phyloP scores from a whole-genome alignment of 441 rosid species.

The Erysimum cheiri region DNA sequence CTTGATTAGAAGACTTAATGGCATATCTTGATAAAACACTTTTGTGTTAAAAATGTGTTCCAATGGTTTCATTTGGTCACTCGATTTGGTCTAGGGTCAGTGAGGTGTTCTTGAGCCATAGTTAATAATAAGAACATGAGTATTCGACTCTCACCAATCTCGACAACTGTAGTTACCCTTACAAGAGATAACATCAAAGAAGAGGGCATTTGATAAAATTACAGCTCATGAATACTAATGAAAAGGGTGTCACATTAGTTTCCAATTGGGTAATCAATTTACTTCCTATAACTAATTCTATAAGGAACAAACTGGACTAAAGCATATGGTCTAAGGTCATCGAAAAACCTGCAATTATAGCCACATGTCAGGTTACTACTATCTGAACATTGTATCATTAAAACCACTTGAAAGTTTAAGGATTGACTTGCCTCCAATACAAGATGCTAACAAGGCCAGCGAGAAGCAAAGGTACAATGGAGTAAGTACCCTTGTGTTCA shows the following conservation, averaged over 20 bases:
- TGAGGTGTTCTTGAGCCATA: neutral
- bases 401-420: neutral
- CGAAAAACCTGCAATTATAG: slow-evolving; percentile 63
- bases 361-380: slow-evolving; percentile 18
- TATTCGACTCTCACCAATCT: neutral
- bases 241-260: neutral
- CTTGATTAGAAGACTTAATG: slow-evolving; percentile 56
- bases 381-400: neutral
- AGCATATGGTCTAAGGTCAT: slow-evolving; percentile 93
- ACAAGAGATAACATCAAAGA: neutral
- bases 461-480: slow-evolving; percentile 72
- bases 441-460: slow-evolving; percentile 79
- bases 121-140: slow-evolving; percentile 13
- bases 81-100: too few relatives aligned
- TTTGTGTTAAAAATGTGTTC: neutral
- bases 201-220: slow-evolving; percentile 2
- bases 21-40: slow-evolving; percentile 2
- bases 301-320: slow-evolving; percentile 84
- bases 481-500: slow-evolving; percentile 73
- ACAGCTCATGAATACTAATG: slow-evolving; percentile 1
- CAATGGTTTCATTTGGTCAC: neutral
- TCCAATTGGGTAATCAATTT: neutral
- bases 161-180: neutral
- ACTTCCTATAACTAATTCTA: slow-evolving; percentile 21
- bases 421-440: slow-evolving; percentile 73